A percentile compares a stretch with the other conserved stretches of the same genome.
phyloP scores from a whole-genome alignment of 305 asterid genomes.

The Stenogyne calaminthoides region DNA sequence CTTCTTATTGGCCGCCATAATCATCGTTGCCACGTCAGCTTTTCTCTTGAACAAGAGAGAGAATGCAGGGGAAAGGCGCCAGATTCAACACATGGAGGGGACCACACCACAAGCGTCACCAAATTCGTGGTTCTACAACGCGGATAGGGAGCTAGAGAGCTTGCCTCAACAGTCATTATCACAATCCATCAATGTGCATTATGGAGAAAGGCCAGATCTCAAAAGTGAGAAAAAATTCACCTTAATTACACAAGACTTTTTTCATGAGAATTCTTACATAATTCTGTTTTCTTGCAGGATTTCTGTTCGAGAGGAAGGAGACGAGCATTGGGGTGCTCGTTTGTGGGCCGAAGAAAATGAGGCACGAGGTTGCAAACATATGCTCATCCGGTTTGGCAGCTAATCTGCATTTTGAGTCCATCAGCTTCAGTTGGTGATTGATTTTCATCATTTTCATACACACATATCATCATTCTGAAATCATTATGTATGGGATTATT shows the following conservation, averaged over 20 bases:
- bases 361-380: constrained; percentile 44
- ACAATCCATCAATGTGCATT: constrained; percentile 41
- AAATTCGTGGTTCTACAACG: constrained; percentile 32
- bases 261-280: background rate
- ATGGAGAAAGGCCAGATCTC: constrained; percentile 51
- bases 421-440: constrained; percentile 48
- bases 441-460: background rate
- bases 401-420: constrained; percentile 43
- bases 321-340: constrained; percentile 42
- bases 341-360: constrained; percentile 42
- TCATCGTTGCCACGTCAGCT: constrained; percentile 38
- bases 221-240: constrained; percentile 35
- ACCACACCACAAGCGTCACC: constrained; percentile 40
- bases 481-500: background rate
- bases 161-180: constrained; percentile 41
- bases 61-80: constrained; percentile 34
- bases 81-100: constrained; percentile 46
- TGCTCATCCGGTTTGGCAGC: constrained; percentile 45
- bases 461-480: background rate
- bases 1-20: constrained; percentile 37
- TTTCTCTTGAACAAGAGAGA: constrained; percentile 49
- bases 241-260: background rate
- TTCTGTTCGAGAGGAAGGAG: constrained; percentile 38
- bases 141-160: constrained; percentile 50
- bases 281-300: constrained; percentile 20